phyloP scores from a whole-genome alignment of 352 stramenopile species.

The Phytophthora pistaciae region DNA sequence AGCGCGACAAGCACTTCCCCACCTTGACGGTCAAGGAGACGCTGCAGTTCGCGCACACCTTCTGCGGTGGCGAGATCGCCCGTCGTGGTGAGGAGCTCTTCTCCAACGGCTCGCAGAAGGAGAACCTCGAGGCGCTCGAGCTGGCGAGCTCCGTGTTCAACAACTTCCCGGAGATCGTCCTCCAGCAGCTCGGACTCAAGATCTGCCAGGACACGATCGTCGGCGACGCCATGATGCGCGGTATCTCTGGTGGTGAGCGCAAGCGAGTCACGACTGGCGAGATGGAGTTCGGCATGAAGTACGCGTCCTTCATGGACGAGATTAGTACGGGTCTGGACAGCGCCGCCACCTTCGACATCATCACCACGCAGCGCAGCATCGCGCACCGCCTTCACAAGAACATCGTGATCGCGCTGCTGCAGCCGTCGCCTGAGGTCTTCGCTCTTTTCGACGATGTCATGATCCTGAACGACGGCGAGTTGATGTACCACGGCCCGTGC shows the following conservation, averaged over 20 bases:
- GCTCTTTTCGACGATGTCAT: conserved; percentile 73
- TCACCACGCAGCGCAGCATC: conserved; percentile 32
- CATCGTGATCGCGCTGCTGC: conserved; percentile 69
- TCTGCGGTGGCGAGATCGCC: conserved; percentile 40
- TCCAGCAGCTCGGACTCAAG: conserved; percentile 35
- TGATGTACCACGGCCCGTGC: conserved; percentile 78
- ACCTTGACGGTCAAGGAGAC: conserved; percentile 65
- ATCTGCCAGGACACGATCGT: conserved; percentile 70
- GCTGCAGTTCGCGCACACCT: conserved; percentile 54
- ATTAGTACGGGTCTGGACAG: conserved; percentile 92
- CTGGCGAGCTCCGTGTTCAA: conserved; percentile 11
- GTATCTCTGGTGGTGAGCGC: conserved; percentile 68
- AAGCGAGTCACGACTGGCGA: conserved; percentile 78
- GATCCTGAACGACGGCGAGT: conserved; percentile 73
- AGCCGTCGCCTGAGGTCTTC: conserved; percentile 92
- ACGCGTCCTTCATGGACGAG: conserved; percentile 87
- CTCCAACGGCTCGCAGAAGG: conserved; percentile 13
- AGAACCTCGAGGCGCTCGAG: conserved; percentile 21
- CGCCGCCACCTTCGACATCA: conserved; percentile 56
- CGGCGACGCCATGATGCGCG: conserved; percentile 58
- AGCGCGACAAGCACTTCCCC: conserved; percentile 60
- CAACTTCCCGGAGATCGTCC: conserved; percentile 25
- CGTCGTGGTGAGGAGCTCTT: conserved; percentile 23
- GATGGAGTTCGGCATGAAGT: conserved; percentile 85
- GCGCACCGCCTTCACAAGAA: conserved; percentile 37